Percentiles rank a stretch among this genome's conserved stretches.
These are phyloP conservation scores for Globisporangium heterothallicum DNA, from an alignment of 352 stramenopile genomes.

Conservation along the genomic window DNA sequence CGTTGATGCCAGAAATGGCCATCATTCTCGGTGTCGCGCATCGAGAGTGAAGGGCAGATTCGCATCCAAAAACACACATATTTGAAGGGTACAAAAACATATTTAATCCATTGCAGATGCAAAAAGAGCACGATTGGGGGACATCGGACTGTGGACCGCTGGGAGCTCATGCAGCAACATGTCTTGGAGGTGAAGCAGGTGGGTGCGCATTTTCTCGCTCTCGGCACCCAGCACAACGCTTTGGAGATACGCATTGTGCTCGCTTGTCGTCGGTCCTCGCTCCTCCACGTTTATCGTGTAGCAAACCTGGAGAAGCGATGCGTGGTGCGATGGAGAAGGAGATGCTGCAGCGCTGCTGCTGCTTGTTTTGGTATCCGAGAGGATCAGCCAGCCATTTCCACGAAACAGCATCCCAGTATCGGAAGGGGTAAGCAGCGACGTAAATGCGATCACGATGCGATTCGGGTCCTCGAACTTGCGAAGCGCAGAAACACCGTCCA, in stretches of 20 bases:
- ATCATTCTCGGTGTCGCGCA: too few species aligned
- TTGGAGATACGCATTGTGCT: background rate
- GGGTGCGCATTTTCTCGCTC: conserved; percentile 4
- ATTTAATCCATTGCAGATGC: too few species aligned
- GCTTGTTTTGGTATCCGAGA: background rate
- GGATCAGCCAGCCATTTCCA: background rate
- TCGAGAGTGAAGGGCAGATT: too few species aligned
- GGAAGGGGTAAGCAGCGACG: background rate
- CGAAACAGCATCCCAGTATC: background rate
- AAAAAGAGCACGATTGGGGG: too few species aligned
- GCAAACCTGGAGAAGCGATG: background rate
- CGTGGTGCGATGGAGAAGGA: background rate
- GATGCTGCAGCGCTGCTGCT: too few species aligned
- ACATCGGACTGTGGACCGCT: too few species aligned
- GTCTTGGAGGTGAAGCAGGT: conserved; percentile 4
- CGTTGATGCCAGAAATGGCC: too few species aligned
- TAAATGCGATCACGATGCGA: background rate
- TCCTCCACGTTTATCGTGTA: too few species aligned
- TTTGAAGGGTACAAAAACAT: too few species aligned
- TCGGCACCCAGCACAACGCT: background rate
- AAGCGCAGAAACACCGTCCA: background rate
- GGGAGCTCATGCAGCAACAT: conserved; percentile 3
- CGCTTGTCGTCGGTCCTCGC: too few species aligned
- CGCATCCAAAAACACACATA: too few species aligned
- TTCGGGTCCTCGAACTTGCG: background rate